phyloP scores from a whole-genome alignment of 495 filamentous ascomycete species.

The Collariella sp. region DNA sequence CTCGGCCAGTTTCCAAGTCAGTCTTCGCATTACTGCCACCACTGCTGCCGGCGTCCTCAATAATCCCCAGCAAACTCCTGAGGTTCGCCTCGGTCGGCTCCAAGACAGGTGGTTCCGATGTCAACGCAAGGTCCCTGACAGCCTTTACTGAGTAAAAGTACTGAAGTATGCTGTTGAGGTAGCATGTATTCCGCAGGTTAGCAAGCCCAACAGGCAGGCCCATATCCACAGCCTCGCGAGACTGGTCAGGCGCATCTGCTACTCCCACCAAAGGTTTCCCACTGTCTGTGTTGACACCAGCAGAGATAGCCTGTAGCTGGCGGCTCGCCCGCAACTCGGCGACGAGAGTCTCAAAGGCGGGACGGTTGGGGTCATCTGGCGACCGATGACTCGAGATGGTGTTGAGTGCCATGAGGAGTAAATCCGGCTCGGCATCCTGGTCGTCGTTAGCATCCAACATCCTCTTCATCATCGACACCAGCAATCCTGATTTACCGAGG shows the following conservation, averaged over 20 bases:
- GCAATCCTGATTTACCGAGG: slow-evolving; percentile 2
- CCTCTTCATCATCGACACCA: too few relatives aligned
- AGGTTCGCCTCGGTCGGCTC: slow-evolving; percentile 52
- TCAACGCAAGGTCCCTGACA: slow-evolving; percentile 68
- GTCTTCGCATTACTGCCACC: background rate
- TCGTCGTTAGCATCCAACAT: background rate
- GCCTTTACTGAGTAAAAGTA: slow-evolving; percentile 87
- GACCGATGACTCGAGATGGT: background rate
- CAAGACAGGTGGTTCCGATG: slow-evolving; percentile 57
- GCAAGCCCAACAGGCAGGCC: slow-evolving; percentile 72
- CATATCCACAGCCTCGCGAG: background rate
- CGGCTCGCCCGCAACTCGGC: slow-evolving; percentile 7
- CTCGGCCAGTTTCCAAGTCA: slow-evolving; percentile 31
- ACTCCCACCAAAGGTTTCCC: background rate
- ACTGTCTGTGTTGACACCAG: background rate
- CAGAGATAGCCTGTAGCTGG: background rate
- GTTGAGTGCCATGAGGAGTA: slow-evolving; percentile 18
- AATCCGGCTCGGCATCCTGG: slow-evolving; percentile 5
- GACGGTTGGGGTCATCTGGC: slow-evolving; percentile 7
- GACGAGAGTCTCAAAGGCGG: slow-evolving; percentile 11
- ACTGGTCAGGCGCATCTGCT: background rate
- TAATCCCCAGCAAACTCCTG: slow-evolving; percentile 55
- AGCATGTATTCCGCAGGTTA: slow-evolving; percentile 97
- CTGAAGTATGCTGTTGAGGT: slow-evolving; percentile 92
- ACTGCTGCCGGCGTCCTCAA: slow-evolving; percentile 9